Percentiles rank a stretch among this genome's conserved stretches.
Evolutionary conservation across 169 alveolate genomes (phyloP).

Genomic region (Plasmodium fragile): DNA sequence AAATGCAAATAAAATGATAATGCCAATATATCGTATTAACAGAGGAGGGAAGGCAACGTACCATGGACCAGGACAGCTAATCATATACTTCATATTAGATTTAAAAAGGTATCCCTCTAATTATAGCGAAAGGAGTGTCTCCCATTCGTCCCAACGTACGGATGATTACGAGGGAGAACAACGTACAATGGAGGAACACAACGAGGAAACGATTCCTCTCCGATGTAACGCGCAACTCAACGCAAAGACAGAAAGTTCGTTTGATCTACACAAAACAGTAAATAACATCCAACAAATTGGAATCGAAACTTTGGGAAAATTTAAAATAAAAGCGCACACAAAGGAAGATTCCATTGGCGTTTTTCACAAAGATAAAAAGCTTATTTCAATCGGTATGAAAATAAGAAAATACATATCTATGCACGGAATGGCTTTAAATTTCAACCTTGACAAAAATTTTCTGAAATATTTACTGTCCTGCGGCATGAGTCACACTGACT

Average conservation of each 20-base stretch:
- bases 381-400: slow-evolving; percentile 79
- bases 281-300: slow-evolving; percentile 69
- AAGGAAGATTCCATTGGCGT: slow-evolving; percentile 77
- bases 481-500: slow-evolving; percentile 76
- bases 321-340: slow-evolving; percentile 47
- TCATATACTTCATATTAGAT: slow-evolving; percentile 79
- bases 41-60: slow-evolving; percentile 84
- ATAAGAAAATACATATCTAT: slow-evolving; percentile 78
- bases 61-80: slow-evolving; percentile 86
- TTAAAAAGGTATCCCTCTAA: slow-evolving; percentile 75
- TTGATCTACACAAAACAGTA: slow-evolving; percentile 73
- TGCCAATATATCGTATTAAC: slow-evolving; percentile 79
- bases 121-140: slow-evolving; percentile 23
- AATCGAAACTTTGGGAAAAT: slow-evolving; percentile 23
- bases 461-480: slow-evolving; percentile 77
- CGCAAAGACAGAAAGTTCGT: slow-evolving; percentile 12
- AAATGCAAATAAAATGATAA: slow-evolving; percentile 13
- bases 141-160: neutral
- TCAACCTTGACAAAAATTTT: slow-evolving; percentile 29
- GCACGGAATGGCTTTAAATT: slow-evolving; percentile 84
- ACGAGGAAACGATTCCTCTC: neutral
- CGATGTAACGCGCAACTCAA: neutral
- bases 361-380: slow-evolving; percentile 74
- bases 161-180: slow-evolving; percentile 34
- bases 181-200: neutral